Evolutionary conservation across 1,284 basidiomycete genomes (phyloP).

Genomic region (Caloboletus firmus): DNA sequence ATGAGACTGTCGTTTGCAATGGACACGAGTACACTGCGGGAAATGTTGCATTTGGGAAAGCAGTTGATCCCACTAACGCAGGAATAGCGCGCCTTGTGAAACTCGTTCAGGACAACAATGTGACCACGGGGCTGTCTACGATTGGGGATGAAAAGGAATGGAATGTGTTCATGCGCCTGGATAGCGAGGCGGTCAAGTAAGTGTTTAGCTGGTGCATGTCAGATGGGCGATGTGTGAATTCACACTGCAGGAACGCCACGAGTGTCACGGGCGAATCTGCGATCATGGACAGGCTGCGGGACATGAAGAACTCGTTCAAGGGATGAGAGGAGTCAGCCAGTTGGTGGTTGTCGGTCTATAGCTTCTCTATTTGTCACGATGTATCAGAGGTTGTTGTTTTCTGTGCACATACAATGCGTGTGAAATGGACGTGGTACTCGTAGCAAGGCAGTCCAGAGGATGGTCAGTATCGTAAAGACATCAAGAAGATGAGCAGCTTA

Average conservation of each 20-base stretch:
- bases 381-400: not conserved
- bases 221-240: not conserved
- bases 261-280: slow-evolving; percentile 43
- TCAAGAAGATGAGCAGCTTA: slow-evolving; percentile 10
- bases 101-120: slow-evolving; percentile 51
- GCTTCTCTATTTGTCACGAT: not conserved
- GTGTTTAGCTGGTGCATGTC: slow-evolving; percentile 31
- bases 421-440: not conserved
- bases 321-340: slow-evolving; percentile 37
- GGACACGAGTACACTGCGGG: slow-evolving; percentile 91
- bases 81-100: slow-evolving; percentile 56
- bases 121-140: slow-evolving; percentile 77
- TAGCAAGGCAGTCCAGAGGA: not conserved
- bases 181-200: slow-evolving; percentile 57
- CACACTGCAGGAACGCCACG: slow-evolving; percentile 44
- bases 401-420: not conserved
- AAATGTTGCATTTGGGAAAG: slow-evolving; percentile 63
- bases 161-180: slow-evolving; percentile 82
- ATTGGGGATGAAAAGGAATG: slow-evolving; percentile 84
- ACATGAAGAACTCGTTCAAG: slow-evolving; percentile 81
- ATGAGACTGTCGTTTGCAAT: slow-evolving; percentile 82
- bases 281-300: slow-evolving; percentile 74
- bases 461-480: slow-evolving; percentile 9
- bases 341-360: not conserved
- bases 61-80: slow-evolving; percentile 64